These are phyloP conservation scores for Pelargonium citronellum DNA, from an alignment of 441 rosid genomes.

Conservation along the genomic window DNA sequence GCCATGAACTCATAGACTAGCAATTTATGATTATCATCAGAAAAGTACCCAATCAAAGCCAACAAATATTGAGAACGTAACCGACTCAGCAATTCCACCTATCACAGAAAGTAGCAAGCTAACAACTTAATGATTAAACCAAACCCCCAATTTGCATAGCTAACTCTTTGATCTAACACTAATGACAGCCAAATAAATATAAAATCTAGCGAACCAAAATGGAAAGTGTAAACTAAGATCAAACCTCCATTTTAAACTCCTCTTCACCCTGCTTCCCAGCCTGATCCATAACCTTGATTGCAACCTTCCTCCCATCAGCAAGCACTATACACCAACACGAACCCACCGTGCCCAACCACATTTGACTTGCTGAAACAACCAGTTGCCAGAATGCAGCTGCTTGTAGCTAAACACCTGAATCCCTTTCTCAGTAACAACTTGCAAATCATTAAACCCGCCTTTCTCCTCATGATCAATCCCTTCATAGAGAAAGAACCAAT, in stretches of 20 bases:
- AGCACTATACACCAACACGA: conserved; percentile 81
- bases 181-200: background rate
- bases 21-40: conserved; percentile 53
- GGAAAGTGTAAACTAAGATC: conserved; percentile 11
- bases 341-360: conserved; percentile 93
- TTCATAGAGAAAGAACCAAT: conserved; percentile 15
- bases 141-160: conserved; percentile 6
- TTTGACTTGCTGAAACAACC: conserved; percentile 86
- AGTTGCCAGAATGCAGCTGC: conserved; percentile 81
- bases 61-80: conserved; percentile 66
- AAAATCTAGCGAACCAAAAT: background rate
- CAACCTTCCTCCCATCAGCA: conserved; percentile 72
- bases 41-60: conserved; percentile 84
- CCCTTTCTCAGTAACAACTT: conserved; percentile 45
- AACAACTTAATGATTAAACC: background rate
- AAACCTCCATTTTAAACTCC: conserved; percentile 85
- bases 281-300: conserved; percentile 81
- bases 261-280: conserved; percentile 89
- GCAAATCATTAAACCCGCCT: conserved; percentile 29
- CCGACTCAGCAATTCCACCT: conserved; percentile 76
- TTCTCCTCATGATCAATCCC: conserved; percentile 47
- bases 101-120: conserved; percentile 6
- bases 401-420: conserved; percentile 66
- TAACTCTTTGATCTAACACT: background rate
- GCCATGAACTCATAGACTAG: conserved; percentile 74